These are phyloP conservation scores for Aspergillus haitiensis DNA, from an alignment of 495 filamentous ascomycete genomes.

Conservation along the genomic window DNA sequence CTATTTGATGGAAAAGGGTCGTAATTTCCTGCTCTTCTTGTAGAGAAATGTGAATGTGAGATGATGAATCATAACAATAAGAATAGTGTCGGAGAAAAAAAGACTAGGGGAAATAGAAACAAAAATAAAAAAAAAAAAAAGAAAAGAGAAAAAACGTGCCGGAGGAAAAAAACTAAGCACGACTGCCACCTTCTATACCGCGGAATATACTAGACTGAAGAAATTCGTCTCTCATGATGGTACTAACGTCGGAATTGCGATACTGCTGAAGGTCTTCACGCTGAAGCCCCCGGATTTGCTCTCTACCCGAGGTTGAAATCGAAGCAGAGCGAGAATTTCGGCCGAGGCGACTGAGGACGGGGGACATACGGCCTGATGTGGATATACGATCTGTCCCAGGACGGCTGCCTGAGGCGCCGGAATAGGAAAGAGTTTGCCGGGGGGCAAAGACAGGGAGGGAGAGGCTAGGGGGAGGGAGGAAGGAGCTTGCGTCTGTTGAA, in stretches of 20 bases:
- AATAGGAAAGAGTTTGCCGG: constrained; percentile 28
- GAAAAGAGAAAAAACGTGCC: no score
- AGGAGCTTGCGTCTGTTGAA: constrained; percentile 38
- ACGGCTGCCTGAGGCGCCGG: constrained; percentile 17
- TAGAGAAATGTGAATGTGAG: no score
- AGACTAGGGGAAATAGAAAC: no score
- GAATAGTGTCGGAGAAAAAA: no score
- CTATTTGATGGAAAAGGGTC: no score
- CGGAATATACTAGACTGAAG: constrained; percentile 31
- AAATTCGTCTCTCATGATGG: constrained; percentile 45
- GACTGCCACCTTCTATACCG: constrained; percentile 18
- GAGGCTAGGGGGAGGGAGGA: constrained; percentile 28
- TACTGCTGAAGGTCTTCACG: constrained; percentile 43
- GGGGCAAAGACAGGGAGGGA: constrained; percentile 44
- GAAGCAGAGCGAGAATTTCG: constrained; percentile 29
- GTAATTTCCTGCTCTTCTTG: no score
- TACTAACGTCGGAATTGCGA: constrained; percentile 45
- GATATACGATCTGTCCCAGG: constrained; percentile 24
- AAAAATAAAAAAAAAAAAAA: no score
- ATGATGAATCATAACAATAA: no score
- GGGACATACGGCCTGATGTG: constrained; percentile 20
- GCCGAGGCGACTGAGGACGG: constrained; percentile 17
- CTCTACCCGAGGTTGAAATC: constrained; percentile 36
- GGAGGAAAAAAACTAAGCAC: not conserved
- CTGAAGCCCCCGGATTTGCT: constrained; percentile 40